Evolutionary conservation across 108 stramenopile species (phyloP).

Genomic region (Pseudonitzschia multistriata): DNA sequence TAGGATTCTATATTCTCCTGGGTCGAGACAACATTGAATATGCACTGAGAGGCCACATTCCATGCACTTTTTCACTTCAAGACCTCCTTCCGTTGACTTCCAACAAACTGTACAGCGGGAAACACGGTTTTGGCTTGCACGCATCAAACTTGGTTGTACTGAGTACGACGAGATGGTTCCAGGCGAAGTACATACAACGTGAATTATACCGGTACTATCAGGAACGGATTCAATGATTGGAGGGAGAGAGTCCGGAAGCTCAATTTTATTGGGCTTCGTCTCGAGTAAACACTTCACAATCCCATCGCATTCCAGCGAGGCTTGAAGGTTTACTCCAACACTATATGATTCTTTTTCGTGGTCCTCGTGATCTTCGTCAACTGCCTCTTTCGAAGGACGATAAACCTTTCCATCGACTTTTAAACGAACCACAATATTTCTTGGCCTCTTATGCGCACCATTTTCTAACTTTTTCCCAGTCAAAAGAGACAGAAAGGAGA

Average conservation of each 20-base stretch:
- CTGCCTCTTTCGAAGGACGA: neutral
- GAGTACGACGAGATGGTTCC: constrained; percentile 44
- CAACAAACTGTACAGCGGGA: constrained; percentile 61
- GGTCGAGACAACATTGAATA: constrained; percentile 41
- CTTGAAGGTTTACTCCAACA: neutral
- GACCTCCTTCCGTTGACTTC: constrained; percentile 34
- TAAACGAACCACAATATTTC: constrained; percentile 61
- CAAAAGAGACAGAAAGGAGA: constrained; percentile 52
- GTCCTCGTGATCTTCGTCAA: neutral
- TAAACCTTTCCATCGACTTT: constrained; percentile 50
- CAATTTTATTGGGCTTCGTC: neutral
- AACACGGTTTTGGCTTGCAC: constrained; percentile 15
- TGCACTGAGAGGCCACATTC: constrained; percentile 58
- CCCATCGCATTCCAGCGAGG: neutral
- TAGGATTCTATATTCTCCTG: neutral
- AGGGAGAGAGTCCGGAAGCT: neutral
- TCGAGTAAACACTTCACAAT: neutral
- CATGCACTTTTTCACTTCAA: constrained; percentile 44
- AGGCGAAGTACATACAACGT: constrained; percentile 49
- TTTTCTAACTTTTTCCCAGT: constrained; percentile 56
- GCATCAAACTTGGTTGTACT: constrained; percentile 29
- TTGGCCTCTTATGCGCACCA: constrained; percentile 49
- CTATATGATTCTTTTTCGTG: neutral
- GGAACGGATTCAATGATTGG: constrained; percentile 47
- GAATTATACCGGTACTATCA: constrained; percentile 45